Percentiles rank a stretch among this genome's conserved stretches.
phyloP scores from a whole-genome alignment of 1,284 basidiomycete species.

The Microbotryum intermedium region DNA sequence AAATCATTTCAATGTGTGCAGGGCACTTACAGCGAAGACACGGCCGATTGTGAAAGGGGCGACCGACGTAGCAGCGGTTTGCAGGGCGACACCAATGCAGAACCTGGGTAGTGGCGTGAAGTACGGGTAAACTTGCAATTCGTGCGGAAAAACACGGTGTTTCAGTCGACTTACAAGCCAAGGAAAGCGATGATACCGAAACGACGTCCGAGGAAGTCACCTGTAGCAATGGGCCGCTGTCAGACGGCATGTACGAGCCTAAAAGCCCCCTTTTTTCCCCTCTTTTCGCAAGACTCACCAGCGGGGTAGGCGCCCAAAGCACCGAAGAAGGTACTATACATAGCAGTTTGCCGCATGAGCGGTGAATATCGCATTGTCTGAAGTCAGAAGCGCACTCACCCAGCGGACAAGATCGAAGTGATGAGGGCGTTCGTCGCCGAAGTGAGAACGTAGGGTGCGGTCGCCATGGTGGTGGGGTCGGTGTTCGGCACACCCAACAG shows the following conservation, averaged over 20 bases:
- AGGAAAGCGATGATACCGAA: constrained; percentile 24
- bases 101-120: constrained; percentile 45
- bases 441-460: constrained; percentile 1
- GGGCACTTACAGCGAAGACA: constrained; percentile 57
- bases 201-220: constrained; percentile 7
- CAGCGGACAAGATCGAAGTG: constrained; percentile 26
- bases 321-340: constrained; percentile 5
- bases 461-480: background rate
- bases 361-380: background rate
- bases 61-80: constrained; percentile 35
- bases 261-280: too few relatives aligned
- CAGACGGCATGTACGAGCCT: too few relatives aligned
- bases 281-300: background rate
- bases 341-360: background rate
- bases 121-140: too few relatives aligned
- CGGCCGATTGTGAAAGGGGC: constrained; percentile 51
- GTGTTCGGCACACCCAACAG: too few relatives aligned
- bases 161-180: background rate
- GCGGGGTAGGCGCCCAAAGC: constrained; percentile 1
- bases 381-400: constrained; percentile 1
- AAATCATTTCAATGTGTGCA: too few relatives aligned
- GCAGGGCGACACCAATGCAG: constrained; percentile 58
- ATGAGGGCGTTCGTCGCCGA: constrained; percentile 17
- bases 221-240: background rate
- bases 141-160: too few relatives aligned